Evolutionary conservation across 768 basidiomycete species (phyloP), one percentile per base, ranked within the genome.

Genomic region (Russula lepida): DNA sequence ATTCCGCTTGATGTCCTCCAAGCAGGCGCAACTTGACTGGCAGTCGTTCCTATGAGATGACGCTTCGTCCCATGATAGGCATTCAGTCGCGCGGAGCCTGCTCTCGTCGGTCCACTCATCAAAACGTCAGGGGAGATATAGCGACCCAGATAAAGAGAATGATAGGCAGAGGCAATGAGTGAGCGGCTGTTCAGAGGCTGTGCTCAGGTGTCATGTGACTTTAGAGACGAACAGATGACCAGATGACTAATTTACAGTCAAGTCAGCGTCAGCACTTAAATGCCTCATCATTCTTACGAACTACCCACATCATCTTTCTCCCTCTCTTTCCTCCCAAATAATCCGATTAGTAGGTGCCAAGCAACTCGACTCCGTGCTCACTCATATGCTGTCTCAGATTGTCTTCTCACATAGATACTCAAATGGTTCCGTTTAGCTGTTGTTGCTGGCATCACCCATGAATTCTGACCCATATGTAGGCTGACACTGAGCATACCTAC

Each of bases 401-500:
- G 7, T 30, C 15, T 30, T 25, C 41, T 2, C 51, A 21, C 5
- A 46, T 41, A 49, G 30, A 51, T 12, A 43, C 17, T n/a, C 13
- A 47, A 63, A 63, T 63, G 56, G 61, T 62, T 33, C 28, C 8
- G 6, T 21, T 48, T 13, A 17, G 13, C 23, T n/a, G 25, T 39
- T 15, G 2, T 30, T 41, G 13, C 46, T 54, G 13, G 6, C 21
- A 25, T 32, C 8, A 19, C 35, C 3, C 19, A 41, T 48, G 15
- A 19, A 58, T 47, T 49, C 57, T 58, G 46, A 63, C 33, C 5
- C 35, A 21, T 52, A 27, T 21, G 32, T 13, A 62, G 62, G 51
- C 56, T 6, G 53, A 59, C 19, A 13, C 70, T 64, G 71, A 74
- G 63, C 84, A 79, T 58, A 70, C 68, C 9, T 93, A 92, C 76